These are phyloP conservation scores for Schizophyllum amplum DNA, from an alignment of 1,284 basidiomycete genomes.

Conservation along the genomic window DNA sequence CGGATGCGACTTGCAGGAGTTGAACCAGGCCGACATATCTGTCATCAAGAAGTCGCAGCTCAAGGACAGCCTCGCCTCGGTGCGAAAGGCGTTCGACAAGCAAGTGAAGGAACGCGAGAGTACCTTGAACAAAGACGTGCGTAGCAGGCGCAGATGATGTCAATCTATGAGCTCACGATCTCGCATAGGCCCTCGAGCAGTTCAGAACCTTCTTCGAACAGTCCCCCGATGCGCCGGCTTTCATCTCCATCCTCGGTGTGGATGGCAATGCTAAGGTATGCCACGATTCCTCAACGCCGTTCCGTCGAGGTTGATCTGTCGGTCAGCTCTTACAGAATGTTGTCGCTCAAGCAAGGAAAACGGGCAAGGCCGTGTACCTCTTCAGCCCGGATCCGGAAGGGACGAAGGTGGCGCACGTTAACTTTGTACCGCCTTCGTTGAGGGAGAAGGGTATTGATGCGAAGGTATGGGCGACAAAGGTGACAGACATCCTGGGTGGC, in stretches of 20 bases:
- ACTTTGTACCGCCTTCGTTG: conserved; percentile 64
- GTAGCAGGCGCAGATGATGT: too few species aligned
- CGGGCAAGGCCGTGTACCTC: conserved; percentile 82
- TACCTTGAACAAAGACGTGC: conserved; percentile 72
- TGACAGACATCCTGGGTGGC: conserved; percentile 75
- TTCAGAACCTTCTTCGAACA: conserved; percentile 70
- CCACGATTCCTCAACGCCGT: background rate
- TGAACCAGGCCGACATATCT: conserved; percentile 87
- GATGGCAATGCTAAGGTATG: conserved; percentile 76
- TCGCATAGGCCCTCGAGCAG: conserved; percentile 73
- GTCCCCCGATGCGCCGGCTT: conserved; percentile 62
- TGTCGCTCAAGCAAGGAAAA: conserved; percentile 69
- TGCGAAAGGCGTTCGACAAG: conserved; percentile 83
- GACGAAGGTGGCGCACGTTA: conserved; percentile 83
- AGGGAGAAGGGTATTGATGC: conserved; percentile 70
- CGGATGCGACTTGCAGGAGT: conserved; percentile 46
- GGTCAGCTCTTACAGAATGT: conserved; percentile 67
- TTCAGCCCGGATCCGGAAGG: conserved; percentile 70
- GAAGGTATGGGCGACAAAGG: conserved; percentile 75
- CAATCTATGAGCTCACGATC: too few species aligned
- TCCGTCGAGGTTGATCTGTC: conserved; percentile 5
- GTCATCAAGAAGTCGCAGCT: conserved; percentile 78
- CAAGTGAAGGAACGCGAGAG: conserved; percentile 78
- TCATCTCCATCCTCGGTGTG: conserved; percentile 64
- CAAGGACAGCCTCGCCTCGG: conserved; percentile 62